Conservation (phyloP, 345 rosid genomes). For the Mangifera indica region DNA sequence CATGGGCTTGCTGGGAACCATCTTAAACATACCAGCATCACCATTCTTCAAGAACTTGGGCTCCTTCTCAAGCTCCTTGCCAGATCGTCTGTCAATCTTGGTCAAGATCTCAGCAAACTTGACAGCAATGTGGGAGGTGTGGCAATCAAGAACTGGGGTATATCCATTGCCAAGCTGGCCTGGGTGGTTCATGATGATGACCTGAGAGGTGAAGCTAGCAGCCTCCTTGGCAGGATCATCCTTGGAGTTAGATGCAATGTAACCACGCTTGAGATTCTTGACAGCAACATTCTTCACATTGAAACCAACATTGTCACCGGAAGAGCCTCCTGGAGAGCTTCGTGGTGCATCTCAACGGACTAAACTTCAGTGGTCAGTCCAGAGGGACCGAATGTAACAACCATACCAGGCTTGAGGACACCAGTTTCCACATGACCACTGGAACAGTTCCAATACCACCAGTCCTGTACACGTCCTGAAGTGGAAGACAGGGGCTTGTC, state of each 20-base stretch:
- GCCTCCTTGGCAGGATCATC: conserved; percentile 46
- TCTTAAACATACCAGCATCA: conserved; percentile 58
- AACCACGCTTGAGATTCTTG: conserved; percentile 46
- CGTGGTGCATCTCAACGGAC: conserved; percentile 40
- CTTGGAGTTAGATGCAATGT: conserved; percentile 41
- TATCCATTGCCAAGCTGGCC: conserved; percentile 62
- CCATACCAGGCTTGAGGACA: conserved; percentile 30
- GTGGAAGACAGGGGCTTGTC: conserved; percentile 34
- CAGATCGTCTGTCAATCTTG: conserved; percentile 66
- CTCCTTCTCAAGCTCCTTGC: conserved; percentile 65
- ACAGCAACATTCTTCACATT: conserved; percentile 43
- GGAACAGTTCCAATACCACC: conserved; percentile 40
- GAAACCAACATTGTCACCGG: conserved; percentile 43
- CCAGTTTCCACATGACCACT: conserved; percentile 35
- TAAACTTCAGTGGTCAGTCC: conserved; percentile 35
- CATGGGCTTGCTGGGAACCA: conserved; percentile 47
- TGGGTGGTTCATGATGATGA: conserved; percentile 66
- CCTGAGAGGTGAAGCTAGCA: conserved; percentile 49
- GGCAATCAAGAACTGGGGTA: conserved; percentile 56
- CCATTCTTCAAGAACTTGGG: conserved; percentile 67
- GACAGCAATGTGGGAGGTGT: conserved; percentile 60
- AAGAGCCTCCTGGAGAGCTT: conserved; percentile 36
- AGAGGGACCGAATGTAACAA: conserved; percentile 32
- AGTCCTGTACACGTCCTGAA: conserved; percentile 33
- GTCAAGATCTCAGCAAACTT: conserved; percentile 59